Conservation (phyloP, 805 yeast species). For the Cyberlindnera americana region DNA sequence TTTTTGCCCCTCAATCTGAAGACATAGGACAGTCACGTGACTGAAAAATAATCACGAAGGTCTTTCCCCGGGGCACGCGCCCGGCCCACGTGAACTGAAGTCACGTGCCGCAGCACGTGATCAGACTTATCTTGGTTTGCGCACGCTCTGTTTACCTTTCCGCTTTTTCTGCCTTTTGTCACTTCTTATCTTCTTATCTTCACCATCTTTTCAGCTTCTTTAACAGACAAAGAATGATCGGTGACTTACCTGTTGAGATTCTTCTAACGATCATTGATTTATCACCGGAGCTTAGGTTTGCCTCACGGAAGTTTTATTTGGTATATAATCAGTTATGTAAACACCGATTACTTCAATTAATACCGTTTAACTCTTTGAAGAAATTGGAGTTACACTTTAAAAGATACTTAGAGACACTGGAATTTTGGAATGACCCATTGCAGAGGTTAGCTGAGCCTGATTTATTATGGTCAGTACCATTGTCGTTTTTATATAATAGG, state of each 20-base stretch:
- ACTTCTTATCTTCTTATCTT: too few relatives aligned
- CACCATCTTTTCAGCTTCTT: too few relatives aligned
- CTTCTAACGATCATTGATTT: constrained; percentile 34
- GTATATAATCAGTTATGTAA: constrained; percentile 48
- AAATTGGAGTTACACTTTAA: not conserved
- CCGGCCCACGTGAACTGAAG: not conserved
- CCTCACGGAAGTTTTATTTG: constrained; percentile 42
- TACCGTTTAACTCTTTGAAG: not conserved
- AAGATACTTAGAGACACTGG: constrained; percentile 17
- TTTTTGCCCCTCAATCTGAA: too few relatives aligned
- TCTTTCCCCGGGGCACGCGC: not conserved
- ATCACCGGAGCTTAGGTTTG: constrained; percentile 33
- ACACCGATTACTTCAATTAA: constrained; percentile 32
- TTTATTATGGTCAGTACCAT: constrained; percentile 46
- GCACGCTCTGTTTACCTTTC: not conserved
- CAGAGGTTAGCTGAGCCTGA: constrained; percentile 26
- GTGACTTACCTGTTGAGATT: constrained; percentile 40
- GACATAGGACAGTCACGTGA: too few relatives aligned
- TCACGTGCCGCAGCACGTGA: not conserved
- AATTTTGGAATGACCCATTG: constrained; percentile 38
- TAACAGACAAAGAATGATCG: constrained; percentile 1
- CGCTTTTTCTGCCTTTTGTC: too few relatives aligned
- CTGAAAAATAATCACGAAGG: too few relatives aligned
- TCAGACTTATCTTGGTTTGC: not conserved
- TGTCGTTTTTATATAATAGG: constrained; percentile 47